Conservation (phyloP, 345 rosid species). For the Eucalyptus erythrocorys region DNA sequence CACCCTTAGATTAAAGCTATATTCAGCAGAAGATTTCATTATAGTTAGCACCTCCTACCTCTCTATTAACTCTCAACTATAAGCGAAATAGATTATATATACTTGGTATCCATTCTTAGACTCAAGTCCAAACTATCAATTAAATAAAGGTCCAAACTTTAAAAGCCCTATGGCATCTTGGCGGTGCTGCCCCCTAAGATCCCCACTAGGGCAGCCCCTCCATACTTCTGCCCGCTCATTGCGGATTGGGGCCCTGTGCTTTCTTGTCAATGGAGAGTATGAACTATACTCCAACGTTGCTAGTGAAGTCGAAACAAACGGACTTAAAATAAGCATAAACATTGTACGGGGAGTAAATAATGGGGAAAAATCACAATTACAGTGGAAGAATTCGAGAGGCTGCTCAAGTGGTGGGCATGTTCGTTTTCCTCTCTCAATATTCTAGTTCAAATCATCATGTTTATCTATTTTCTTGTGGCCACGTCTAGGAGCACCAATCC, state of each 20-base stretch:
- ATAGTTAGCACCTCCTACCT: not conserved
- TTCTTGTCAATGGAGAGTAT: not conserved
- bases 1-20: too few relatives aligned
- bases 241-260: rapidly evolving
- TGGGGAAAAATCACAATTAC: not conserved
- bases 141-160: not conserved
- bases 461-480: not conserved
- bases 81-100: too few relatives aligned
- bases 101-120: not conserved
- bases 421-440: not conserved
- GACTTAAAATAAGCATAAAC: not conserved
- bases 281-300: too few relatives aligned
- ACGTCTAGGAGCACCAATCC: not conserved
- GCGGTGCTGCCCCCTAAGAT: not conserved
- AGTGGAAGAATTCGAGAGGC: not conserved
- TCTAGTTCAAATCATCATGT: not conserved
- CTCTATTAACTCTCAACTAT: not conserved
- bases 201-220: not conserved
- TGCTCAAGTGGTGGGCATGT: not conserved
- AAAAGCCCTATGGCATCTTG: not conserved
- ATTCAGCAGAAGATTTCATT: too few relatives aligned
- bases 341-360: not conserved
- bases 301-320: not conserved
- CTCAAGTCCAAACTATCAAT: not conserved
- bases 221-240: rapidly evolving